Evolutionary conservation across 2,329 filamentous ascomycete species (phyloP), one percentile per base, ranked within the genome.

Genomic region (Pseudocercospora cruenta): DNA sequence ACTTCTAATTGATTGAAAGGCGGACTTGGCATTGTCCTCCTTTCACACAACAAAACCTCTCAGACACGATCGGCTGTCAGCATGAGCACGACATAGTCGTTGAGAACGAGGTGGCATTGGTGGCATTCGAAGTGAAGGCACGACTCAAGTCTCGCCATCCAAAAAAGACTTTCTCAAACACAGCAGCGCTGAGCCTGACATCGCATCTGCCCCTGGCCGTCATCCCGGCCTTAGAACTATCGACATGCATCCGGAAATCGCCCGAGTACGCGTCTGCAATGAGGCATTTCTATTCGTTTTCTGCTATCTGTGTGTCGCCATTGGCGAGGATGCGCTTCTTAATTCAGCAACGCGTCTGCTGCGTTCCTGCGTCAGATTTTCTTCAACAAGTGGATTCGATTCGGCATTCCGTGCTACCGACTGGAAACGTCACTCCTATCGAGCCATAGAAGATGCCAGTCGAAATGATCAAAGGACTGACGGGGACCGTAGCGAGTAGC

Each of bases 361-460:
- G 49, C 24, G n/a, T 63, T n/a, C 53, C 60, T 66, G 64, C 60
- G 62, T 28, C 54, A 43, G 36, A 36, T 49, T 66, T 39, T 53
- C 62, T 51, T 45, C 16, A 19, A 36, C 14, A 26, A 28, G 59
- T 59, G 59, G 53, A 49, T 49, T n/a, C 53, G 53, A 49, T 49
- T n/a, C 53, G 28, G 28, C 31, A 24, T 22, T 63, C 51, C 31
- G 10, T n/a, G 16, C 28, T 21, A 12, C n/a, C 28, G 53, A 58
- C 19, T 36, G 26, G 21, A 57, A 33, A 53, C 59, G 43, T 39
- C 59, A 61, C 28, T 33, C 47, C 26, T 53, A 33, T 31, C 14
- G 55, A 31, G 39, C 22, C 24, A 31, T 26, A 58, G 53, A 58
- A 55, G 51, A 26, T 24, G 51, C 16, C 31, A 57, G 51, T 33